A percentile compares a stretch with the other conserved stretches of the same genome.
These are phyloP conservation scores for Cyclotella sp. DNA, from an alignment of 108 stramenopile genomes.

Conservation along the genomic window DNA sequence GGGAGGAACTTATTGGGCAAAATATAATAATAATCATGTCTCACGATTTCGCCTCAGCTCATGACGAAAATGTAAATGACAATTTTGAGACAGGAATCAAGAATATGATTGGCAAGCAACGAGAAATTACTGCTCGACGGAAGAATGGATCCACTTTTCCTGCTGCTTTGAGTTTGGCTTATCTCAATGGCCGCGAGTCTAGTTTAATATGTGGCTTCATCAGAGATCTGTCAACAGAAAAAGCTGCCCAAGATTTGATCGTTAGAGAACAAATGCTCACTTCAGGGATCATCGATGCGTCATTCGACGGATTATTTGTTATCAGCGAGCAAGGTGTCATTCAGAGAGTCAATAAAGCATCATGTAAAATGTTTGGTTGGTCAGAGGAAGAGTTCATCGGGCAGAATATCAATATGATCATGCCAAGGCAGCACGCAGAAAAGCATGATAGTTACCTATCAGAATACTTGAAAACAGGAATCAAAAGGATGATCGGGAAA, in stretches of 20 bases:
- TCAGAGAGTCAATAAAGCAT: slow-evolving; percentile 33
- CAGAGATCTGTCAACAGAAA: slow-evolving; percentile 9
- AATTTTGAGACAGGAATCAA: not conserved
- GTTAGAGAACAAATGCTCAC: not conserved
- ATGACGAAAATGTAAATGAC: slow-evolving; percentile 1
- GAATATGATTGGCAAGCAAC: slow-evolving; percentile 11
- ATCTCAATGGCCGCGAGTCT: slow-evolving; percentile 1
- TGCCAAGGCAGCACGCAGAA: slow-evolving; percentile 8
- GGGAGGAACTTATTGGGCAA: not conserved
- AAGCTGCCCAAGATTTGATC: not conserved
- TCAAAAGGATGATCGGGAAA: slow-evolving; percentile 51
- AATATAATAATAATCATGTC: slow-evolving; percentile 5
- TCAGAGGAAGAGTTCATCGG: slow-evolving; percentile 35
- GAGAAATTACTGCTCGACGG: slow-evolving; percentile 5
- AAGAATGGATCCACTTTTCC: slow-evolving; percentile 9
- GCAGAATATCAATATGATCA: slow-evolving; percentile 48
- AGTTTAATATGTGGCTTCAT: slow-evolving; percentile 9
- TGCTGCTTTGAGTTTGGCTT: not conserved
- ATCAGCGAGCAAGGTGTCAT: slow-evolving; percentile 48
- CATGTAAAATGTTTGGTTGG: slow-evolving; percentile 41
- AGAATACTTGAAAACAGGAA: slow-evolving; percentile 34
- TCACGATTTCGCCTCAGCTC: not conserved
- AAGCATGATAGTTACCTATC: slow-evolving; percentile 37
- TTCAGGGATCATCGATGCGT: slow-evolving; percentile 38
- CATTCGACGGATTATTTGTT: slow-evolving; percentile 55